These are phyloP conservation scores for Flaveria ramosissima DNA, from an alignment of 129 eudicot genomes.

Conservation along the genomic window DNA sequence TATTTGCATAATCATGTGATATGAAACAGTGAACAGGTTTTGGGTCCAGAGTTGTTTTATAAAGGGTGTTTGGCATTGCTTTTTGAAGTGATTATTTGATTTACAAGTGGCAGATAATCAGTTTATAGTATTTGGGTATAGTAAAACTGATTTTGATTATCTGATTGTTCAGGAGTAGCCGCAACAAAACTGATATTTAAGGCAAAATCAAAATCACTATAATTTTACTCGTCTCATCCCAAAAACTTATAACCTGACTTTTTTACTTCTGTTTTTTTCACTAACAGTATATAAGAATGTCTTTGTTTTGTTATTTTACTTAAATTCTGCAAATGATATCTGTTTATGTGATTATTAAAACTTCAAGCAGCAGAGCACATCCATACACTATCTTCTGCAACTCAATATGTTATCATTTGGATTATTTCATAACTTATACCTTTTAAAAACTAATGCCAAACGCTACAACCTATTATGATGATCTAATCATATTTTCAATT, in stretches of 20 bases:
- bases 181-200: neutral
- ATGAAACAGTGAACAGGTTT: neutral
- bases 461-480: neutral
- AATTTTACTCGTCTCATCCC: too few species aligned
- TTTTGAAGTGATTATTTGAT: neutral
- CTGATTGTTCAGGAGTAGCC: neutral
- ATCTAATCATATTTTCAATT: neutral
- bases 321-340: neutral
- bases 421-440: neutral
- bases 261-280: neutral
- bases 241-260: too few species aligned
- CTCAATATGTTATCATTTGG: slow-evolving; percentile 5
- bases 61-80: neutral
- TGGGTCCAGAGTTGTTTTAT: neutral
- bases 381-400: neutral
- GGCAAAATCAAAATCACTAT: neutral
- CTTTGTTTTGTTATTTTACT: neutral
- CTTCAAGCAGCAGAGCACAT: neutral
- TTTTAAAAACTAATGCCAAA: neutral
- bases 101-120: neutral
- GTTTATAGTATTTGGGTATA: neutral
- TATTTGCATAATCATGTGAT: too few species aligned
- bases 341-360: neutral
- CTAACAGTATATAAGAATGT: neutral
- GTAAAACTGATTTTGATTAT: neutral